These are phyloP conservation scores for Paracoccidioides lutzii DNA, from an alignment of 2,329 filamentous ascomycete genomes.

Conservation along the genomic window DNA sequence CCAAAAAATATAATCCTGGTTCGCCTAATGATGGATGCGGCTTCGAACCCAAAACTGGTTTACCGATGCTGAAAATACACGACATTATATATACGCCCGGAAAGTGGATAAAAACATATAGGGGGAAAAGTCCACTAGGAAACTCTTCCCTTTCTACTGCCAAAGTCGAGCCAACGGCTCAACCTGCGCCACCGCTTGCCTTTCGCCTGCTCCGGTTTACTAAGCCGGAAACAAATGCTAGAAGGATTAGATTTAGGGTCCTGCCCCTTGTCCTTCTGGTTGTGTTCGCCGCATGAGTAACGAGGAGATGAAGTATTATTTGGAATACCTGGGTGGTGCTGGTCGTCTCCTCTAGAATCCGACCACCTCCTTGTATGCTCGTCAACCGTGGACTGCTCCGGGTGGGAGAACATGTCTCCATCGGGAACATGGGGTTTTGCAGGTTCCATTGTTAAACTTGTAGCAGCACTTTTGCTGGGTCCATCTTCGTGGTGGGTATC, in stretches of 20 bases:
- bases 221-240: background rate
- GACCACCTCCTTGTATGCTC: background rate
- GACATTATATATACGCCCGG: background rate
- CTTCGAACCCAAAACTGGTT: no score
- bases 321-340: background rate
- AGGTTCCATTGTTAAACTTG: no score
- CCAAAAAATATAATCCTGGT: no score
- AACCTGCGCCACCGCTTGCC: slow-evolving; percentile 6
- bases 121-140: background rate
- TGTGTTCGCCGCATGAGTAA: background rate
- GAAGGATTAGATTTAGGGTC: background rate
- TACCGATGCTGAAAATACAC: no score
- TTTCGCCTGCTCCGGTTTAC: background rate
- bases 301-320: background rate
- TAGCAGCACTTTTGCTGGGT: background rate
- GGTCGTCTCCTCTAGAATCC: background rate
- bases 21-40: no score
- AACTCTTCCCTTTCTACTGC: background rate
- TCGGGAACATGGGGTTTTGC: background rate
- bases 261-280: no score
- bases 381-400: background rate
- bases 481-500: background rate
- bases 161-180: slow-evolving; percentile 3
- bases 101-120: background rate
- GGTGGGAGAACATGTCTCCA: background rate